Base-by-base conservation (phyloP, 1,284 basidiomycete species). In the Pyrrhoderma lamaoense region DNA sequence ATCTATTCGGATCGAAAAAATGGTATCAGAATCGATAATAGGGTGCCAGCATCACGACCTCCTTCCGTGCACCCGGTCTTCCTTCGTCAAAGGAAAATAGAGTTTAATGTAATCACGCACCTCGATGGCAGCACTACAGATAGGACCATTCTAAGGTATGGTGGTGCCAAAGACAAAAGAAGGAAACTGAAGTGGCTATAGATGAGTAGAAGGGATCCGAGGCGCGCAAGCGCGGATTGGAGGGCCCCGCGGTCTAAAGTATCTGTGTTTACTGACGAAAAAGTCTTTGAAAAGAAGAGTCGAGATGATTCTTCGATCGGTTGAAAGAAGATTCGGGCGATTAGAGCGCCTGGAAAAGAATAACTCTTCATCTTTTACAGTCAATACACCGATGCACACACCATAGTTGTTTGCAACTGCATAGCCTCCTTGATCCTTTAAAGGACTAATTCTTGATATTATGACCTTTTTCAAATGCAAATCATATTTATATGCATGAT, bases 401-500 rank as follows among this genome's bases (percentile, higher is more conserved):
- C 93, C 93, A 62, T 97, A 97, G 67, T 96, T 96, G 42, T 88
- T 85, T 9, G 94, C 94, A 8, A 97, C 75, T 0, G 93, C 93
- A 64, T 96, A 97, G 2, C 91, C 93, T 8, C 90, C 93, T 67
- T 96, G 93, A 64, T 93, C 87, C 47, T 83, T 73, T 40, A 94
- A 68, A 9, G 87, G 82, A 53, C 89, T 90, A 57, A 92, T 81
- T 59, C 77, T 79, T 0, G 89, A 89, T 21, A 97, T 75, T 1
- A 94, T 78, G 44, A 99, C 72, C 60, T 56, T 31, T 13, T 27
- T n/a, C n/a, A 18, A 22, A 8, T 27, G 25, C 34, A 45, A 39
- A 21, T 13, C 8, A 18, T 42, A 18, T 22, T 19, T 16, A 35
- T 19, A 18, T 23, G 35, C 27, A n/a, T 35, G 21, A 49, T 16